These are phyloP conservation scores for Pseudogymnoascus sp. DNA, from an alignment of 2,329 filamentous ascomycete genomes.

Conservation along the genomic window DNA sequence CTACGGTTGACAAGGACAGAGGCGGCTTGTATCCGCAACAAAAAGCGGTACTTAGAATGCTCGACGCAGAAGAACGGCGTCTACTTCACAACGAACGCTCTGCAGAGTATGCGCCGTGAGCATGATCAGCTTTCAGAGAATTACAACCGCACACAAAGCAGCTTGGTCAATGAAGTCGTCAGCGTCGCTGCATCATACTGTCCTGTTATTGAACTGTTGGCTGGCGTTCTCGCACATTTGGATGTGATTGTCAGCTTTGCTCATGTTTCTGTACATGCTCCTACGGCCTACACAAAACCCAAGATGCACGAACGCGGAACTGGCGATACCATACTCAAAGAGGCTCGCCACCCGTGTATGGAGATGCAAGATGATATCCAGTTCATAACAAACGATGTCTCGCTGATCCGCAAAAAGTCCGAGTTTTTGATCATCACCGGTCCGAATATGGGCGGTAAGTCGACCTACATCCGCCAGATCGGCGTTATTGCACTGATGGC, in stretches of 20 bases:
- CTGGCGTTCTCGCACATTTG: constrained; percentile 79
- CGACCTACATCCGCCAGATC: constrained; percentile 94
- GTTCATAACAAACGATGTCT: constrained; percentile 96
- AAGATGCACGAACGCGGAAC: constrained; percentile 82
- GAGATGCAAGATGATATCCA: constrained; percentile 98
- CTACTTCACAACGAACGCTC: constrained; percentile 83
- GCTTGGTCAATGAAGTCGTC: constrained; percentile 87
- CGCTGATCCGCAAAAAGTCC: constrained; percentile 65
- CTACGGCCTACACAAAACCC: constrained; percentile 82
- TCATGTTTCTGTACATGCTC: constrained; percentile 87
- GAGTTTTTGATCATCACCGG: constrained; percentile 96
- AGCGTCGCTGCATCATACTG: constrained; percentile 89
- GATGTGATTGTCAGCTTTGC: constrained; percentile 94
- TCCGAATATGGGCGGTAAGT: constrained; percentile 98
- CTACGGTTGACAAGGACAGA: constrained; percentile 88
- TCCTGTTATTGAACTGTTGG: constrained; percentile 82
- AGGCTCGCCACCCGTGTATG: constrained; percentile 93
- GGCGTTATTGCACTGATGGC: constrained; percentile 97
- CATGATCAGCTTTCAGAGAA: constrained; percentile 90
- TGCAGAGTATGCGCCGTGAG: constrained; percentile 76
- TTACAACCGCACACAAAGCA: constrained; percentile 89
- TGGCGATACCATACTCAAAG: constrained; percentile 81
- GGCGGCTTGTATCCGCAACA: constrained; percentile 87
- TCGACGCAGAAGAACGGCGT: constrained; percentile 99
- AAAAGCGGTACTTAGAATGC: constrained; percentile 82